phyloP scores from a whole-genome alignment of 805 yeast genomes.

The Candida insectorum region DNA sequence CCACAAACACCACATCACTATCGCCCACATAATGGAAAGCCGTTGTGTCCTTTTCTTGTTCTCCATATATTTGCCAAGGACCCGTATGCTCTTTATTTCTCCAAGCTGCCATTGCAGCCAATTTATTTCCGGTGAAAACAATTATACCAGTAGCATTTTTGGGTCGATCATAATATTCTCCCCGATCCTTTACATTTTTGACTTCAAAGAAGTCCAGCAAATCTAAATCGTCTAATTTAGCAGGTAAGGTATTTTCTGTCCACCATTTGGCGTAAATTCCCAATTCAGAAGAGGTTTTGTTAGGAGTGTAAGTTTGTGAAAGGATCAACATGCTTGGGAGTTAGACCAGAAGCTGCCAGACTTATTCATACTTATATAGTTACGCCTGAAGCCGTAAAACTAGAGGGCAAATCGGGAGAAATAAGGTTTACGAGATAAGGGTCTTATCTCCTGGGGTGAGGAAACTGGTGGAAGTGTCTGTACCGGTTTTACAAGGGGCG shows the following conservation, averaged over 20 bases:
- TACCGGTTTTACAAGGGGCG: too few species aligned
- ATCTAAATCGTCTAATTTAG: neutral
- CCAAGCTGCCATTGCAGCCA: constrained; percentile 9
- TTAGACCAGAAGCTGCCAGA: neutral
- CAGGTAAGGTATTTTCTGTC: constrained; percentile 1
- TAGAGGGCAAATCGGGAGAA: too few species aligned
- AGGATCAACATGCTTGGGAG: neutral
- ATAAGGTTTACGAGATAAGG: too few species aligned
- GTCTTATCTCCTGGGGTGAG: too few species aligned
- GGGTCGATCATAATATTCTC: constrained; percentile 17
- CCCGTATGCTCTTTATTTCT: constrained; percentile 8
- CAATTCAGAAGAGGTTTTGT: neutral
- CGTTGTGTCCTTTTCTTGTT: constrained; percentile 3
- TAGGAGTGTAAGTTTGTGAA: neutral
- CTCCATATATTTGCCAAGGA: constrained; percentile 9
- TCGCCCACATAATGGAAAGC: constrained; percentile 7
- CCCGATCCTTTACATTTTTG: constrained; percentile 14
- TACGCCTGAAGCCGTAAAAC: neutral
- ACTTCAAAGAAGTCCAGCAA: neutral
- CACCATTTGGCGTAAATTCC: neutral
- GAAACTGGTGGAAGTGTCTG: too few species aligned
- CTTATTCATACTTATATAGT: neutral
- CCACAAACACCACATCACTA: constrained; percentile 4
- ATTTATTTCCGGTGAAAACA: constrained; percentile 3
- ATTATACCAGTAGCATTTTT: constrained; percentile 6